phyloP scores from a whole-genome alignment of 163 green algal genomes.

The Trebouxiophyceae sp. region DNA sequence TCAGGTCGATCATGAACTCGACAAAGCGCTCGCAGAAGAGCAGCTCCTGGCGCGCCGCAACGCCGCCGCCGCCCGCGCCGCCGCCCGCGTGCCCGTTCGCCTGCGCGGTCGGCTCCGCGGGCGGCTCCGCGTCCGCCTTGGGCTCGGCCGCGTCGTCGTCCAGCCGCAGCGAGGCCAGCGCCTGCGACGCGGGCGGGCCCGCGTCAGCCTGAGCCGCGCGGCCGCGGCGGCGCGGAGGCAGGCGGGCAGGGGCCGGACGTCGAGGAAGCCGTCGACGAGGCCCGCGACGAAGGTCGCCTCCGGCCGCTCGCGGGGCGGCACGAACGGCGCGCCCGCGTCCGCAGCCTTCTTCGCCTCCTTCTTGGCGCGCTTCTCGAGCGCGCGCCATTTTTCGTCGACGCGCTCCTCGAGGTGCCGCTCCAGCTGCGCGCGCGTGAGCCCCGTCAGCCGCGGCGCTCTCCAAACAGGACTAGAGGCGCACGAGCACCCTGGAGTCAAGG shows the following conservation, averaged over 20 bases:
- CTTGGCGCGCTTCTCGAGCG: conserved; percentile 77
- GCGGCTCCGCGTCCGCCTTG: conserved; percentile 11
- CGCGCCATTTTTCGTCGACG: conserved; percentile 82
- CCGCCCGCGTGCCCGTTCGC: neutral
- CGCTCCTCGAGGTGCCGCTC: conserved; percentile 71
- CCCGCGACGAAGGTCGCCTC: conserved; percentile 70
- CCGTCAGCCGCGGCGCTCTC: no score
- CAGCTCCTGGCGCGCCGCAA: conserved; percentile 30
- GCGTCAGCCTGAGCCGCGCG: no score
- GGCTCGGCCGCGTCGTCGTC: conserved; percentile 14
- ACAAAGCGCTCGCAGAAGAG: conserved; percentile 83
- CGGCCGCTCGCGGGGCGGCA: conserved; percentile 37
- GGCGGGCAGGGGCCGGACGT: no score
- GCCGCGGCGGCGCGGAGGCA: no score
- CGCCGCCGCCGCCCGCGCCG: neutral
- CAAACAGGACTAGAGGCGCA: no score
- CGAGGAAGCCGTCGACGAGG: conserved; percentile 75
- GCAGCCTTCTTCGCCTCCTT: conserved; percentile 44
- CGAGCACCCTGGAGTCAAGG: no score
- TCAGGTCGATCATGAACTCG: conserved; percentile 86
- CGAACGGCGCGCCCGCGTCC: conserved; percentile 24
- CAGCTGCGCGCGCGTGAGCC: no score
- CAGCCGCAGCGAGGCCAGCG: no score
- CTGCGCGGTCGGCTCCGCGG: neutral
- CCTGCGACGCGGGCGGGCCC: no score